phyloP scores from a whole-genome alignment of 441 rosid species.

The Isatis lusitanica region DNA sequence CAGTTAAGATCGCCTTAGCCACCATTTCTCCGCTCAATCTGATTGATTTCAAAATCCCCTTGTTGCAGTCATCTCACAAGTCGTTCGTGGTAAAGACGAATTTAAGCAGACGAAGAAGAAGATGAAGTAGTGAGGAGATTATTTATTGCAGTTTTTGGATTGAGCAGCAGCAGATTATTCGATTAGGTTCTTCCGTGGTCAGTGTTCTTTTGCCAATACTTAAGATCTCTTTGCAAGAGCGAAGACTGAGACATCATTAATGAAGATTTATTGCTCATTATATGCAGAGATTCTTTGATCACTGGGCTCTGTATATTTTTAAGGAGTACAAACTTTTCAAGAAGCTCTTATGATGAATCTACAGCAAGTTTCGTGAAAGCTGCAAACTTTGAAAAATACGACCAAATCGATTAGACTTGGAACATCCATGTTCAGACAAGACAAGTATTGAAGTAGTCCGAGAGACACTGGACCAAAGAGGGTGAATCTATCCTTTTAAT shows the following conservation, averaged over 20 bases:
- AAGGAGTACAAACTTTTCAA: neutral
- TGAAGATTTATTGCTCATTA: constrained; percentile 60
- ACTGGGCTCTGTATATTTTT: neutral
- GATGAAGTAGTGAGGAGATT: neutral
- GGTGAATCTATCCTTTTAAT: neutral
- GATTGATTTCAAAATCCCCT: neutral
- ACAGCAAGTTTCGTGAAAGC: neutral
- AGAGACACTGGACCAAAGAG: neutral
- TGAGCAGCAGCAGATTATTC: constrained; percentile 60
- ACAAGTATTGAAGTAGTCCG: neutral
- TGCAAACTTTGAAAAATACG: neutral
- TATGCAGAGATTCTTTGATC: constrained; percentile 67
- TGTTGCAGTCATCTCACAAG: neutral
- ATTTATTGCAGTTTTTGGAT: neutral
- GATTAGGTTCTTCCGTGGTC: constrained; percentile 54
- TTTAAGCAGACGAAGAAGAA: neutral
- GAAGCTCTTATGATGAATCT: neutral
- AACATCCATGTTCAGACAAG: constrained; percentile 3
- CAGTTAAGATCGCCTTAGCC: neutral
- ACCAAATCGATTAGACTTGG: neutral
- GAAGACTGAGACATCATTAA: constrained; percentile 49
- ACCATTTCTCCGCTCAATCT: neutral
- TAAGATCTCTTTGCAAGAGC: constrained; percentile 42
- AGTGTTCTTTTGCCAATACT: constrained; percentile 37
- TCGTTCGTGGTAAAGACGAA: neutral